Evolutionary conservation across 1,284 basidiomycete genomes (phyloP), one percentile per base, ranked within the genome.

Genomic region (Apiotrichum domesticum): DNA sequence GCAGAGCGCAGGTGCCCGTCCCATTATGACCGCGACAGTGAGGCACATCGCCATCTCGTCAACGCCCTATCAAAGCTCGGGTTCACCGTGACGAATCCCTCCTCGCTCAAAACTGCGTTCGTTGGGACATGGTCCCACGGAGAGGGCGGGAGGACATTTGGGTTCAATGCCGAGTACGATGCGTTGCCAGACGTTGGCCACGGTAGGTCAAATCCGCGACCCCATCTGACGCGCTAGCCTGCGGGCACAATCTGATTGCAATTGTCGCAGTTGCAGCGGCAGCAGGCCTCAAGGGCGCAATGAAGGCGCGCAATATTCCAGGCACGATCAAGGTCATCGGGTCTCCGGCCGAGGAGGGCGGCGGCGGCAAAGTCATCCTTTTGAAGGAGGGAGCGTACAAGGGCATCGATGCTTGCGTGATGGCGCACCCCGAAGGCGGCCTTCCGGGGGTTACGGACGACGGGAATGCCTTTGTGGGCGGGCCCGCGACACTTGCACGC

Each of bases 311-410:
- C 41, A 58, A 72, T 44, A 61, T 75, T 3, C 14, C 67, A 0
- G 74, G 71, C 13, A 71, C 67, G 6, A 66, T 76, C 46, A 64
- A 72, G 43, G 62, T 76, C 8, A 66, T 76, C 37, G 74, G 74
- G 4, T 71, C 63, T 2, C 66, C 66, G 4, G 90, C 87, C 32
- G 90, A 93, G 75, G 90, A 93, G 75, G 79, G 78, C 7, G 87
- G 87, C 3, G 86, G 83, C 21, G 90, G 90, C n/a, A 93, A 94
- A 75, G 80, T 86, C 49, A 79, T 82, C 40, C 77, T 93, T 15
- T 77, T 91, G 15, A 80, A 87, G 82, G 45, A 84, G 80, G 44
- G 90, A 87, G 85, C 85, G 87, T 73, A 83, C 82, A 10, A 89
- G 87, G 60, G 58, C 46, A 51, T 68, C 13, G 66, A 68, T 47